These are phyloP conservation scores for Priceomyces fermenticarens DNA, from an alignment of 805 yeast genomes.

Conservation along the genomic window DNA sequence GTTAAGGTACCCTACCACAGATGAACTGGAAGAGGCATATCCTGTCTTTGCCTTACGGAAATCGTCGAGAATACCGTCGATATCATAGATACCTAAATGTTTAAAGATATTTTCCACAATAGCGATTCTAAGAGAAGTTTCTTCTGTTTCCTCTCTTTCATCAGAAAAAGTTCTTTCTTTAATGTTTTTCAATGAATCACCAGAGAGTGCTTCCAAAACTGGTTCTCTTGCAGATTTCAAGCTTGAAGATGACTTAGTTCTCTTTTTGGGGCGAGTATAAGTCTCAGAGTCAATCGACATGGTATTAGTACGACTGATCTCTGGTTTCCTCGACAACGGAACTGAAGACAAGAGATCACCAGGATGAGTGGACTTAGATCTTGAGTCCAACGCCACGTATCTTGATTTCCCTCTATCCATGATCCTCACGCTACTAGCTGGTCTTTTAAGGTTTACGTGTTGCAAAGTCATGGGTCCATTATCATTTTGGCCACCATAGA, in stretches of 20 bases:
- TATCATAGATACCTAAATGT: conserved; percentile 58
- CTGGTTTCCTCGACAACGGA: conserved; percentile 53
- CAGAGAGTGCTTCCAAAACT: conserved; percentile 14
- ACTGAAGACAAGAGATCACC: conserved; percentile 84
- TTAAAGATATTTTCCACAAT: conserved; percentile 69
- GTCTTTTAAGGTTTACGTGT: conserved; percentile 2
- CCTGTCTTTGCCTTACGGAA: conserved; percentile 6
- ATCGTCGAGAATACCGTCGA: conserved; percentile 22
- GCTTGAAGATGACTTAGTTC: conserved; percentile 1
- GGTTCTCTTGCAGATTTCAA: conserved; percentile 4
- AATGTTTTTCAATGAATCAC: conserved; percentile 10
- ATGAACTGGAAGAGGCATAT: conserved; percentile 24
- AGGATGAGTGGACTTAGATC: conserved; percentile 61
- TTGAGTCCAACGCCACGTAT: conserved; percentile 47
- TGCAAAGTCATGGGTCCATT: neutral
- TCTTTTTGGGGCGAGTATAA: conserved; percentile 6
- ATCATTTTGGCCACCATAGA: conserved; percentile 16
- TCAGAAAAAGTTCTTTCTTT: conserved; percentile 45
- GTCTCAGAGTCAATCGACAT: conserved; percentile 7
- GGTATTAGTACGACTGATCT: conserved; percentile 20
- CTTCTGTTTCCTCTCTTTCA: conserved; percentile 68
- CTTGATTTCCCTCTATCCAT: conserved; percentile 24
- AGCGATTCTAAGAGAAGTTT: conserved; percentile 58
- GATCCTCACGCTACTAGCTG: conserved; percentile 3
- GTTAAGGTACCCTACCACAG: conserved; percentile 19